phyloP scores from a whole-genome alignment of 2,329 filamentous ascomycete species.

The Hortaea sp. region DNA sequence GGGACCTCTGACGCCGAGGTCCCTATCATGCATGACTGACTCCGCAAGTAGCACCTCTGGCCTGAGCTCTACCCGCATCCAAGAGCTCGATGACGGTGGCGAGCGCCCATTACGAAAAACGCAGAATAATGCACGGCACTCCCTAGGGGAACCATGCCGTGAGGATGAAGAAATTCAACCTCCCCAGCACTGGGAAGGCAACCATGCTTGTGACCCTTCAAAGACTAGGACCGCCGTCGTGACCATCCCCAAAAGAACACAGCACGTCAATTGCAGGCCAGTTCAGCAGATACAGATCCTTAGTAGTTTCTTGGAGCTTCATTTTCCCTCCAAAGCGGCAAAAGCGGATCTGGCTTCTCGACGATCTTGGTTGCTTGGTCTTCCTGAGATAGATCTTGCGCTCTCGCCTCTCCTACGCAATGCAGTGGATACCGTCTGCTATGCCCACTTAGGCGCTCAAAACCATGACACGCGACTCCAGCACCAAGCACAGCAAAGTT shows the following conservation, averaged over 20 bases:
- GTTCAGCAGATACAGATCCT: background rate
- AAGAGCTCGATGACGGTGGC: too few relatives aligned
- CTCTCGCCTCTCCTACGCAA: background rate
- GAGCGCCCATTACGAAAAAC: too few relatives aligned
- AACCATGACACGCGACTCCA: background rate
- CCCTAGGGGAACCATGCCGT: too few relatives aligned
- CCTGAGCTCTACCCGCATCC: background rate
- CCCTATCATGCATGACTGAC: background rate
- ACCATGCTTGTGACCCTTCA: too few relatives aligned
- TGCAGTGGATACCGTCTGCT: background rate
- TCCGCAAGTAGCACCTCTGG: background rate
- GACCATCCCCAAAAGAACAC: background rate
- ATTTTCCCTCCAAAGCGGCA: background rate
- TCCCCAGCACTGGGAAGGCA: too few relatives aligned
- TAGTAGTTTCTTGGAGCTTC: background rate
- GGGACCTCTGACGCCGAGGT: background rate
- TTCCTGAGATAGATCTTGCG: background rate
- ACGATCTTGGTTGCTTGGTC: background rate
- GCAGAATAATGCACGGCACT: too few relatives aligned
- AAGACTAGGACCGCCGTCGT: too few relatives aligned
- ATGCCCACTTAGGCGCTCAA: background rate
- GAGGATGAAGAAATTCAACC: too few relatives aligned
- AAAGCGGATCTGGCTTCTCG: background rate
- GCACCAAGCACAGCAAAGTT: background rate
- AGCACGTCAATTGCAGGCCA: background rate